Evolutionary conservation across 192 early-diverging fungal species (phyloP).

Genomic region (Rhizophagus sp.): DNA sequence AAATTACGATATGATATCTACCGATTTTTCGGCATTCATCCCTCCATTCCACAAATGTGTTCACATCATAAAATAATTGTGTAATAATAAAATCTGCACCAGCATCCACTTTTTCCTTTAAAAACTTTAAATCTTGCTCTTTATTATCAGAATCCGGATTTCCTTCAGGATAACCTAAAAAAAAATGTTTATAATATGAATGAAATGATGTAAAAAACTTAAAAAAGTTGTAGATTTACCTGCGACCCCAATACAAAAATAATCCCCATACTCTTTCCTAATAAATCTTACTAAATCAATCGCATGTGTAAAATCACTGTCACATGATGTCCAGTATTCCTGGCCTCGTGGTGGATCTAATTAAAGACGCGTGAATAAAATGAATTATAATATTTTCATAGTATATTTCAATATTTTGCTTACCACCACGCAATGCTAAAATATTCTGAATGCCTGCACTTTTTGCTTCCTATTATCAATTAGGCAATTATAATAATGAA

Average conservation of each 20-base stretch:
- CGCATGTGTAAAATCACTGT: constrained; percentile 79
- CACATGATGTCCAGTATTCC: constrained; percentile 74
- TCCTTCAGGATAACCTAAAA: constrained; percentile 81
- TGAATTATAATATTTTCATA: background rate
- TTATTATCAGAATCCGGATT: constrained; percentile 77
- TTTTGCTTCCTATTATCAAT: constrained; percentile 65
- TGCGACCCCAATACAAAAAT: constrained; percentile 96
- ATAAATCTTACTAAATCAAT: constrained; percentile 91
- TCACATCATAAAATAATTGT: constrained; percentile 90
- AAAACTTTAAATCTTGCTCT: constrained; percentile 71
- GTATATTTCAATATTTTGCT: background rate
- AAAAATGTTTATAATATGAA: background rate
- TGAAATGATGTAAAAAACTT: background rate
- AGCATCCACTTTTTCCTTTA: constrained; percentile 87
- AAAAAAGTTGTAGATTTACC: constrained; percentile 40
- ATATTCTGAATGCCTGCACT: constrained; percentile 89
- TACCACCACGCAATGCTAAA: constrained; percentile 87
- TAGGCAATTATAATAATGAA: background rate
- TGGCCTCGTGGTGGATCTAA: constrained; percentile 79
- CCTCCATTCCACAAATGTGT: constrained; percentile 81
- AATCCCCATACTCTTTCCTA: constrained; percentile 79
- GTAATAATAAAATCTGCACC: constrained; percentile 96
- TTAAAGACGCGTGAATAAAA: background rate
- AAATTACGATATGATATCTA: constrained; percentile 34
- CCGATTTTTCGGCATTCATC: constrained; percentile 69